Evolutionary conservation across 23 red algal species (phyloP).

Genomic region (Cyanidioschyzon merolae): DNA sequence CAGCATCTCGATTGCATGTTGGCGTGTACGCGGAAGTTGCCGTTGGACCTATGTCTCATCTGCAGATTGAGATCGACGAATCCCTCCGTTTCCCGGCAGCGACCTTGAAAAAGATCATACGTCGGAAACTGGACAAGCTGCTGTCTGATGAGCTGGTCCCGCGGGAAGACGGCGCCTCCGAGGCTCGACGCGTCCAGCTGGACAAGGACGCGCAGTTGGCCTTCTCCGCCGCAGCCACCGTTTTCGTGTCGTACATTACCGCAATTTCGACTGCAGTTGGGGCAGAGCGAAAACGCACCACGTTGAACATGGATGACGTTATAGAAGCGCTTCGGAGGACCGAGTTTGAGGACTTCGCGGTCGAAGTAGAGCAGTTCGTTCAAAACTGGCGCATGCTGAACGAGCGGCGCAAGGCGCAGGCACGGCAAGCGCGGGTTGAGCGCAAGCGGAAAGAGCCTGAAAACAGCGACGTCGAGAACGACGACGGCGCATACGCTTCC

Average conservation of each 20-base stretch:
- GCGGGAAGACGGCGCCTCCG: neutral
- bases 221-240: neutral
- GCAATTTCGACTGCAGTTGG: neutral
- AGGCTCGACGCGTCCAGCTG: neutral
- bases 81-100: neutral
- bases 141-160: neutral
- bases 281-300: neutral
- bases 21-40: too few relatives aligned
- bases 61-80: constrained; percentile 11
- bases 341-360: neutral
- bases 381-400: neutral
- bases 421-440: neutral
- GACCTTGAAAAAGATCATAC: neutral
- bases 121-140: neutral
- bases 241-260: constrained; percentile 9
- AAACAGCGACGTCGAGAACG: too few relatives aligned
- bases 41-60: neutral
- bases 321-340: neutral
- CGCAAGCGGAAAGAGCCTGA: neutral
- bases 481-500: too few relatives aligned
- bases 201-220: constrained; percentile 15
- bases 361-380: neutral
- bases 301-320: neutral
- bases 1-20: too few relatives aligned
- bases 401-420: neutral